Evolutionary conservation across 129 eudicot genomes (phyloP), one percentile per base, ranked within the genome.

Genomic region (Flaveria bidentis): DNA sequence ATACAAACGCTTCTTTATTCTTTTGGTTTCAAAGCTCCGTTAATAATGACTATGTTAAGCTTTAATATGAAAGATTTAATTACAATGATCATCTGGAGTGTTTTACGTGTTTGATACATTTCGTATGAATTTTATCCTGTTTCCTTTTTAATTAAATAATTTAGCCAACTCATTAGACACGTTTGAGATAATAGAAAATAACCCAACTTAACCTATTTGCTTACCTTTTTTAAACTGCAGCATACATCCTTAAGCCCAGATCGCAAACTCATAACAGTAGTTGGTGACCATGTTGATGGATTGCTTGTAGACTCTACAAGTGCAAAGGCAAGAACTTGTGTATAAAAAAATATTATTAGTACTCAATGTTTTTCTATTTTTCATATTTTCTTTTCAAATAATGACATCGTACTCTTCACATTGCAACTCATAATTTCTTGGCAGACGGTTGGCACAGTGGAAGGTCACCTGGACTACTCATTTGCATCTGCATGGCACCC

Each of bases 241-340:
- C 98, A 92, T 84, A 88, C 92, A 60, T 90, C 98, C 15, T 42
- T 90, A 77, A 92, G 98, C 52, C 96, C 98, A 9, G 89, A 90
- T 50, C 73, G 92, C 44, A 90, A 86, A 79, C 88, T 90, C 71
- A 80, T 92, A 18, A 72, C 82, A 10, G 85, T 92, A 79, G 98
- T 92, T 10, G 98, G 96, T 75, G 98, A 92, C 79, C 78, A 90
- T 77, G 85, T 49, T 25, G 88, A 86, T 73, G 96, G 95, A 18
- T 58, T 92, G 51, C 88, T 92, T 56, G 98, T 88, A 56, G 98
- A 92, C 72, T 83, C 96, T 39, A 67, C 69, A 44, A 84, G 53
- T 47, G 92, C 92, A 78, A 90, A 90, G 98, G 98, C 88, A 87
- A 78, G 51, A 63, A 33, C 25, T 74, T 69, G 17, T 33, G 45